These are phyloP conservation scores for Taiozyma sp. DNA, from an alignment of 1,139 yeast genomes.

Conservation along the genomic window DNA sequence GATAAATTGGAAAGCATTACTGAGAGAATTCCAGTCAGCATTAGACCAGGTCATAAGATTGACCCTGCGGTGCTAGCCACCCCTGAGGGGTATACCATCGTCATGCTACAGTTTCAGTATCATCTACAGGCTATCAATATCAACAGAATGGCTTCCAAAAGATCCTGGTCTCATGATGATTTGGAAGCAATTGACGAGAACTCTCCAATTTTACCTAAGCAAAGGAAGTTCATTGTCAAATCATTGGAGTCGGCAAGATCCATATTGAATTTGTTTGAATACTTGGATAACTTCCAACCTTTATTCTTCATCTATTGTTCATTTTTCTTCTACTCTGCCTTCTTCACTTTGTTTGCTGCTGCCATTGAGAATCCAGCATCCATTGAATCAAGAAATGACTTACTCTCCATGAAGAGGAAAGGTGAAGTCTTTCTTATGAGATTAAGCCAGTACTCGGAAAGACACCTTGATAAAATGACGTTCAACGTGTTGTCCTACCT, in stretches of 20 bases:
- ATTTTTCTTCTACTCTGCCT: slow-evolving; percentile 20
- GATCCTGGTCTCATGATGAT: slow-evolving; percentile 21
- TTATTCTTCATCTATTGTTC: slow-evolving; percentile 10
- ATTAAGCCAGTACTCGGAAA: neutral
- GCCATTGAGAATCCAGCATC: slow-evolving; percentile 17
- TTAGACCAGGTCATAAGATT: slow-evolving; percentile 12
- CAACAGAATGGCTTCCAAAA: slow-evolving; percentile 23
- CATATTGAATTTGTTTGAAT: slow-evolving; percentile 8
- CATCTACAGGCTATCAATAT: slow-evolving; percentile 15
- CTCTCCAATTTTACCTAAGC: slow-evolving; percentile 11
- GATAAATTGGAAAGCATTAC: slow-evolving; percentile 27
- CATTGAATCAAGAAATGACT: slow-evolving; percentile 9
- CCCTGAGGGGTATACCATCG: slow-evolving; percentile 7
- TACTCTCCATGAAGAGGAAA: slow-evolving; percentile 9
- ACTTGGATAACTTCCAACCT: slow-evolving; percentile 4
- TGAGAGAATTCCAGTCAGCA: slow-evolving; percentile 26
- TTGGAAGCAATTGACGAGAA: slow-evolving; percentile 4
- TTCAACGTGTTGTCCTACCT: slow-evolving; percentile 8
- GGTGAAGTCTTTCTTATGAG: slow-evolving; percentile 5
- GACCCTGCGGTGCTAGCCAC: neutral
- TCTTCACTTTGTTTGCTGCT: slow-evolving; percentile 20
- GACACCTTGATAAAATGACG: slow-evolving; percentile 6
- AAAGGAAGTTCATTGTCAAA: slow-evolving; percentile 13
- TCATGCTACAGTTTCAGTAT: slow-evolving; percentile 15
- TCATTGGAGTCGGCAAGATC: slow-evolving; percentile 19